These are phyloP conservation scores for Heimioporus punctisporus DNA, from an alignment of 1,284 basidiomycete genomes.

Conservation along the genomic window DNA sequence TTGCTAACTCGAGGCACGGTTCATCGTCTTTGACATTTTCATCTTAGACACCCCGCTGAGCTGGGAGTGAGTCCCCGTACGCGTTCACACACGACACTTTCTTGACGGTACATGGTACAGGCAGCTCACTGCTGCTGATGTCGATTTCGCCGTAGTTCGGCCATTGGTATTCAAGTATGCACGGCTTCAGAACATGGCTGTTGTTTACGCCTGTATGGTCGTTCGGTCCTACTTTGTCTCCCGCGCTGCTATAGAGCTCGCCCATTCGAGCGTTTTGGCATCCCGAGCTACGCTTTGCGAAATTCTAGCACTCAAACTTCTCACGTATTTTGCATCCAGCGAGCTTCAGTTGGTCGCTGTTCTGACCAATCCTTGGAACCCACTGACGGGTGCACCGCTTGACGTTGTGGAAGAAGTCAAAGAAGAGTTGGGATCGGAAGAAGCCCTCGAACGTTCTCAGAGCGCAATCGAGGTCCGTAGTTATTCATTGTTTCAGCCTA, in stretches of 20 bases:
- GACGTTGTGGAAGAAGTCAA: conserved; percentile 68
- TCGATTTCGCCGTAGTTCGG: conserved; percentile 83
- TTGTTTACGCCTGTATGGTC: conserved; percentile 77
- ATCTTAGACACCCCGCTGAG: conserved; percentile 70
- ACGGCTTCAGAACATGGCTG: conserved; percentile 69
- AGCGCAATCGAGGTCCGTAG: conserved; percentile 78
- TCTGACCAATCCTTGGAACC: conserved; percentile 79
- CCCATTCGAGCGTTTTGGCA: conserved; percentile 71
- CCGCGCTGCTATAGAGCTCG: conserved; percentile 53
- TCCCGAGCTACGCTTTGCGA: conserved; percentile 83
- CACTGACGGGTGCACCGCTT: conserved; percentile 76
- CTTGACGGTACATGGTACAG: conserved; percentile 34
- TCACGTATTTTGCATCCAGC: conserved; percentile 71
- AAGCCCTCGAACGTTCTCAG: conserved; percentile 57
- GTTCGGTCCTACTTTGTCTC: conserved; percentile 57
- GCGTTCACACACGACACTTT: not conserved
- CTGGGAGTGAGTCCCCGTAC: conserved; percentile 70
- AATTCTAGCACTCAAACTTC: conserved; percentile 85
- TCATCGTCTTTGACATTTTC: conserved; percentile 13
- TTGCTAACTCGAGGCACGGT: not conserved
- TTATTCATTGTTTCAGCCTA: not conserved
- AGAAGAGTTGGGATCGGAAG: conserved; percentile 52
- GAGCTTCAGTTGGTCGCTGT: conserved; percentile 74
- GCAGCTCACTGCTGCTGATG: conserved; percentile 79
- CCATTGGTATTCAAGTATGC: conserved; percentile 84